phyloP scores from a whole-genome alignment of 2,329 filamentous ascomycete species.

The Colletotrichum ledebouriae region DNA sequence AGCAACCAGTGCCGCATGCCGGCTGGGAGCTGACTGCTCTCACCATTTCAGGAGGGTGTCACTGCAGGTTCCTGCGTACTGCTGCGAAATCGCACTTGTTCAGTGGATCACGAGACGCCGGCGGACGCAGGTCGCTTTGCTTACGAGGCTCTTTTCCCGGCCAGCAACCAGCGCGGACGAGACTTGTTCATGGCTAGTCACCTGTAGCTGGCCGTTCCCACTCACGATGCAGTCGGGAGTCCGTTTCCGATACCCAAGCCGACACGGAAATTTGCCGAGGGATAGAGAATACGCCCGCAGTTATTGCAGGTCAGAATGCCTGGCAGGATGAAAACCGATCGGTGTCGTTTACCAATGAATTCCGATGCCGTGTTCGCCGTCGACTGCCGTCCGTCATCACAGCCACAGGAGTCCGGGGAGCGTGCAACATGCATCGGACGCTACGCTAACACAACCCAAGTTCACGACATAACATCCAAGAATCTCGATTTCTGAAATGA shows the following conservation, averaged over 20 bases:
- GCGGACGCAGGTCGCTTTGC: background rate
- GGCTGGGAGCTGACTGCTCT: conserved; percentile 4
- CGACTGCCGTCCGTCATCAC: too few species aligned
- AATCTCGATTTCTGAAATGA: too few species aligned
- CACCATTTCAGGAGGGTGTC: background rate
- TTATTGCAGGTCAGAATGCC: background rate
- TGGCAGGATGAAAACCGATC: too few species aligned
- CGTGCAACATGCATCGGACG: too few species aligned
- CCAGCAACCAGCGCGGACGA: conserved; percentile 1
- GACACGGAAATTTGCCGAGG: conserved; percentile 33
- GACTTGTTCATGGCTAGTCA: background rate
- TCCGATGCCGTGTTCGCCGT: too few species aligned
- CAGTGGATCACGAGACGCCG: conserved; percentile 22
- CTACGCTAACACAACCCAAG: too few species aligned
- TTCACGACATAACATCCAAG: too few species aligned
- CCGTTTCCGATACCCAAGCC: conserved; percentile 17
- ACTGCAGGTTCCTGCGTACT: conserved; percentile 23
- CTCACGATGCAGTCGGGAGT: conserved; percentile 11
- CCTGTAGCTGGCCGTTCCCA: conserved; percentile 1
- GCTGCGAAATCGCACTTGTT: conserved; percentile 21
- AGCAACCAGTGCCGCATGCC: conserved; percentile 14
- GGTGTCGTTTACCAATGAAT: too few species aligned
- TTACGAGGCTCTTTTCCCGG: conserved; percentile 8
- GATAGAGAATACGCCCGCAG: conserved; percentile 12
- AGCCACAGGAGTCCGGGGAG: too few species aligned